These are phyloP conservation scores for Rhodotorula sp. DNA, from an alignment of 1,284 basidiomycete genomes.

Conservation along the genomic window DNA sequence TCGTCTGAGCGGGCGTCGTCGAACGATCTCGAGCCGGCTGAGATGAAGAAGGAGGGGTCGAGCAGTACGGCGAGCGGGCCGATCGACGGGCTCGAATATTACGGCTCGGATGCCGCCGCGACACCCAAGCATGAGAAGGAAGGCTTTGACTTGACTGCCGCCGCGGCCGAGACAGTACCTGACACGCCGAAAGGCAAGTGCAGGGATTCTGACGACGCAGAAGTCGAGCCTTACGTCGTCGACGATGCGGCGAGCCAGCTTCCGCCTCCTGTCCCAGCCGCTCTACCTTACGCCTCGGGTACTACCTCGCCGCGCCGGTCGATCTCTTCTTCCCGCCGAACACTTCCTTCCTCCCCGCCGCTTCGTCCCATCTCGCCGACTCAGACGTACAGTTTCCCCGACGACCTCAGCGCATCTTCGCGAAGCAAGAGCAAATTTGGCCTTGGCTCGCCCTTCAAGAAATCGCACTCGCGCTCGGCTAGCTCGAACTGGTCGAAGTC, in stretches of 20 bases:
- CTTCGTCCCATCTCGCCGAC: no score
- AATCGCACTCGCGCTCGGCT: no score
- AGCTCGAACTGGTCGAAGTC: no score
- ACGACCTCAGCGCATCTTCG: no score
- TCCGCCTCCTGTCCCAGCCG: not conserved
- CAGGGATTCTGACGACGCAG: not conserved
- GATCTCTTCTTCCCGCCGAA: not conserved
- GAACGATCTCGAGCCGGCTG: not conserved
- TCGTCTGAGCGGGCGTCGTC: not conserved
- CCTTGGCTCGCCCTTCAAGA: no score
- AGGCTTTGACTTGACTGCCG: not conserved
- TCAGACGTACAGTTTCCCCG: no score
- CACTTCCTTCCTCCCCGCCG: not conserved
- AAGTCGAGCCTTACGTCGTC: conserved; percentile 2
- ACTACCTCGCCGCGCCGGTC: not conserved
- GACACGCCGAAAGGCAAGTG: not conserved
- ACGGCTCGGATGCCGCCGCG: not conserved
- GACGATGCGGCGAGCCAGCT: not conserved
- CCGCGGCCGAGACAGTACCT: not conserved
- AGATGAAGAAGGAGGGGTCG: no score
- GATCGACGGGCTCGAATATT: not conserved
- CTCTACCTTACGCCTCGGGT: not conserved
- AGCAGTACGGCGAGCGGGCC: not conserved
- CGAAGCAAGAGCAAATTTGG: no score
- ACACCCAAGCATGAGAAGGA: not conserved